Conservation (phyloP, 1,284 basidiomycete species). For the Pterula multifida region DNA sequence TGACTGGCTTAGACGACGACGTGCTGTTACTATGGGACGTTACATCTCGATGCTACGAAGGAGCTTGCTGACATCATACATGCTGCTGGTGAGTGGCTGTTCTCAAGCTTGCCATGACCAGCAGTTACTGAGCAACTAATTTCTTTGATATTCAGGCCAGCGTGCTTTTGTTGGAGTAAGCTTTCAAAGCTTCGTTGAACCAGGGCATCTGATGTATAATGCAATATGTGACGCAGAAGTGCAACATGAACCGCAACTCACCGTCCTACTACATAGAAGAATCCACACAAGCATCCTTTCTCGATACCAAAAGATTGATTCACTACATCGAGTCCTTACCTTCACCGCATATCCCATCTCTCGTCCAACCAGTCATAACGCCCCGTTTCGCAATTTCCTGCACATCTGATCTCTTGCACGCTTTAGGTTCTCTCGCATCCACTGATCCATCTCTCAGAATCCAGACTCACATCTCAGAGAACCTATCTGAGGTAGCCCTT, state of each 20-base stretch:
- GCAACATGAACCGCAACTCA: slow-evolving; percentile 83
- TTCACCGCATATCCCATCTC: slow-evolving; percentile 18
- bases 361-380: slow-evolving; percentile 86
- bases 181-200: slow-evolving; percentile 9
- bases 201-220: slow-evolving; percentile 1
- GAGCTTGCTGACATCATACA: slow-evolving; percentile 70
- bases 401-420: slow-evolving; percentile 56
- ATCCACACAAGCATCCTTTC: slow-evolving; percentile 43
- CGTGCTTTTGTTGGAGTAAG: slow-evolving; percentile 76
- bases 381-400: slow-evolving; percentile 96
- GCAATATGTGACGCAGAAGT: slow-evolving; percentile 50
- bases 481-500: slow-evolving; percentile 60
- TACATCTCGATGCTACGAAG: slow-evolving; percentile 77
- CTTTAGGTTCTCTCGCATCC: slow-evolving; percentile 50
- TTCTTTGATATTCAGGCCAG: slow-evolving; percentile 44
- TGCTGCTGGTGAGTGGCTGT: slow-evolving; percentile 34
- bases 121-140: background rate
- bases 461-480: slow-evolving; percentile 93
- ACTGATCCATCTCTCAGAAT: slow-evolving; percentile 54
- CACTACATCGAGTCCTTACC: slow-evolving; percentile 50
- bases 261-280: slow-evolving; percentile 67
- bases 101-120: background rate
- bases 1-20: slow-evolving; percentile 65
- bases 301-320: slow-evolving; percentile 56
- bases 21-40: slow-evolving; percentile 82